phyloP scores from a whole-genome alignment of 176 grass and related monocot species.

The Eleusine indica region DNA sequence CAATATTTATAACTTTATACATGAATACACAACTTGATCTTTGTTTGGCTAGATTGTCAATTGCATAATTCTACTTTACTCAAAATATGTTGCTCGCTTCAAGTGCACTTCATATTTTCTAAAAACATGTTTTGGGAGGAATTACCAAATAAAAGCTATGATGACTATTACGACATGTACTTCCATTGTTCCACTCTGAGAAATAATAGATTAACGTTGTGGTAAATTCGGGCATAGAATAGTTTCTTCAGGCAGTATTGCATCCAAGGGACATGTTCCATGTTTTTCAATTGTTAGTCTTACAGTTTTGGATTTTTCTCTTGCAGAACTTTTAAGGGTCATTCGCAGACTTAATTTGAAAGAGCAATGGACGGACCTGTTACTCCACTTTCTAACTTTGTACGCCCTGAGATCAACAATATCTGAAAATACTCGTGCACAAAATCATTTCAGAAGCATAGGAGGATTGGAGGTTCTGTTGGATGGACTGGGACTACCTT shows the following conservation, averaged over 20 bases:
- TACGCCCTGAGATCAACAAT: constrained; percentile 76
- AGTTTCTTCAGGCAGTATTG: constrained; percentile 20
- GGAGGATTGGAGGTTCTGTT: constrained; percentile 97
- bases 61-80: constrained; percentile 13
- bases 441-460: constrained; percentile 99
- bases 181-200: constrained; percentile 25
- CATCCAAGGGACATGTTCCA: constrained; percentile 11
- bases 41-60: constrained; percentile 5
- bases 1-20: background rate
- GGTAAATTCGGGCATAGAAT: background rate
- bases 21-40: background rate
- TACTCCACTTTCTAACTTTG: constrained; percentile 88
- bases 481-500: constrained; percentile 89
- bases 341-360: constrained; percentile 96
- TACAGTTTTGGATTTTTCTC: constrained; percentile 32
- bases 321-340: constrained; percentile 91
- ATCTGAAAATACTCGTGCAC: constrained; percentile 84
- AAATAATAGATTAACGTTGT: background rate
- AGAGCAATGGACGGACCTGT: constrained; percentile 88
- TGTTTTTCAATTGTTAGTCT: constrained; percentile 34
- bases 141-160: background rate
- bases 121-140: constrained; percentile 10
- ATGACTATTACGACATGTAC: background rate
- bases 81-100: constrained; percentile 29
- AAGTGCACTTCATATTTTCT: constrained; percentile 24